Conservation (phyloP, 495 filamentous ascomycete genomes). For the Pyrenula aspistea region DNA sequence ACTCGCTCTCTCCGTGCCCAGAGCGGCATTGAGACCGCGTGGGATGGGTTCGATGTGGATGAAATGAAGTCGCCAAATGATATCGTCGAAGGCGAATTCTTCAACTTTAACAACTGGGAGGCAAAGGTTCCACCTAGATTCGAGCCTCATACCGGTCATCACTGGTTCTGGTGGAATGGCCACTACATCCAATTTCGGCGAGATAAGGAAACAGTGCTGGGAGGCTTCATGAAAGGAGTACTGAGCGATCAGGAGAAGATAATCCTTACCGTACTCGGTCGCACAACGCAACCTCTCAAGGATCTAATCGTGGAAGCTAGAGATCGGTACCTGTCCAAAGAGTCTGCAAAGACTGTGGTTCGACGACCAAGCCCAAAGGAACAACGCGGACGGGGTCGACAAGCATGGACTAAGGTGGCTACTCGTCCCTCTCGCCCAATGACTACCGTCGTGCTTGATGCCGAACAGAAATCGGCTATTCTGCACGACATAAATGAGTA, state of each 20-base stretch:
- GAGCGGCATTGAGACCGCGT: constrained; percentile 35
- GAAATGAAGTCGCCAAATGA: constrained; percentile 16
- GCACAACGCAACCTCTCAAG: constrained; percentile 50
- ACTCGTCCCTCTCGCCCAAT: constrained; percentile 59
- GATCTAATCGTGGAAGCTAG: constrained; percentile 43
- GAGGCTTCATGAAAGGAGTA: constrained; percentile 6
- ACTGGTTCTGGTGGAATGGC: constrained; percentile 27
- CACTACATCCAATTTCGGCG: constrained; percentile 25
- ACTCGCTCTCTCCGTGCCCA: constrained; percentile 47
- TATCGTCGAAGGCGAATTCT: constrained; percentile 10
- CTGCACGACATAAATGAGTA: constrained; percentile 82
- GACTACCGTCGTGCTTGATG: constrained; percentile 73
- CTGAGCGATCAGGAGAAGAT: constrained; percentile 28
- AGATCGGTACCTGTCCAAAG: constrained; percentile 25
- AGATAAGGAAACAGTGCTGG: constrained; percentile 14
- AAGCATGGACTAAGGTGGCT: constrained; percentile 10
- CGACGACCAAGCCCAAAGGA: constrained; percentile 13
- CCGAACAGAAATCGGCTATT: constrained; percentile 56
- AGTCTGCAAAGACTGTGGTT: constrained; percentile 12
- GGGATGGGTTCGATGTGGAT: constrained; percentile 38
- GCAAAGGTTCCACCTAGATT: constrained; percentile 32
- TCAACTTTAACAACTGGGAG: constrained; percentile 31
- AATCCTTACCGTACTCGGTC: constrained; percentile 32
- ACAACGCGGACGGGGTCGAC: constrained; percentile 7
- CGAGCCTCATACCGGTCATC: constrained; percentile 32